A percentile compares a stretch with the other conserved stretches of the same genome.
These are phyloP conservation scores for Globisporangium emineosum DNA, from an alignment of 352 stramenopile species.

Conservation along the genomic window DNA sequence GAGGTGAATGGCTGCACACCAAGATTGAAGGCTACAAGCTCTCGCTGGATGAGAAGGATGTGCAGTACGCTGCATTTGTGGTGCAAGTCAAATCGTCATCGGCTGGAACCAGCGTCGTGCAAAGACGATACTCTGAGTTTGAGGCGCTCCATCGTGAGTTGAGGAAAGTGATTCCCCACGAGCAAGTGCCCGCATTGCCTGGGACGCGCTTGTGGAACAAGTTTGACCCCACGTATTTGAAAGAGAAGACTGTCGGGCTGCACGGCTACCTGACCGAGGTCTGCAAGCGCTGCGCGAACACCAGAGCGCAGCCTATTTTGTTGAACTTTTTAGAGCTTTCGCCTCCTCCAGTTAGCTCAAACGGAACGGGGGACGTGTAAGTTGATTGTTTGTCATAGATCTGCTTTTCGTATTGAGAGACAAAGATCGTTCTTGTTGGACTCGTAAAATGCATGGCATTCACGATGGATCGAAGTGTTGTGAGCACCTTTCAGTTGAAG, in stretches of 20 bases:
- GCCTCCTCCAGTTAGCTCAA: constrained; percentile 14
- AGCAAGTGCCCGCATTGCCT: constrained; percentile 69
- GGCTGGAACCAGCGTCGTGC: constrained; percentile 62
- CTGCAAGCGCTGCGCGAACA: constrained; percentile 74
- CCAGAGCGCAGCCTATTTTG: constrained; percentile 52
- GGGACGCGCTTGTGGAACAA: constrained; percentile 83
- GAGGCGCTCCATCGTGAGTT: constrained; percentile 69
- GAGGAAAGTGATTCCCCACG: constrained; percentile 73
- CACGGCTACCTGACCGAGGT: constrained; percentile 73
- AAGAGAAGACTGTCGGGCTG: constrained; percentile 69
- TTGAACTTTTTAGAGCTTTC: constrained; percentile 64
- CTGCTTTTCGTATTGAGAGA: constrained; percentile 1
- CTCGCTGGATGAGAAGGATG: constrained; percentile 63
- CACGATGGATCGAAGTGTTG: neutral
- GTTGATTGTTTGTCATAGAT: constrained; percentile 3
- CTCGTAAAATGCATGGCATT: neutral
- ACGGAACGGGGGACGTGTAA: constrained; percentile 14
- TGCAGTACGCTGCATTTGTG: constrained; percentile 73
- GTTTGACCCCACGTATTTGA: constrained; percentile 78
- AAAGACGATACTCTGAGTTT: constrained; percentile 81
- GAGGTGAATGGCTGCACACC: constrained; percentile 65
- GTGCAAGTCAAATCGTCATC: constrained; percentile 75
- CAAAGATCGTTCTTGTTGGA: neutral
- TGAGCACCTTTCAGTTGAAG: neutral
- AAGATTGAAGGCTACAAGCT: constrained; percentile 80